These are phyloP conservation scores for Cubamyces sp. DNA, from an alignment of 768 basidiomycete species.

Conservation along the genomic window DNA sequence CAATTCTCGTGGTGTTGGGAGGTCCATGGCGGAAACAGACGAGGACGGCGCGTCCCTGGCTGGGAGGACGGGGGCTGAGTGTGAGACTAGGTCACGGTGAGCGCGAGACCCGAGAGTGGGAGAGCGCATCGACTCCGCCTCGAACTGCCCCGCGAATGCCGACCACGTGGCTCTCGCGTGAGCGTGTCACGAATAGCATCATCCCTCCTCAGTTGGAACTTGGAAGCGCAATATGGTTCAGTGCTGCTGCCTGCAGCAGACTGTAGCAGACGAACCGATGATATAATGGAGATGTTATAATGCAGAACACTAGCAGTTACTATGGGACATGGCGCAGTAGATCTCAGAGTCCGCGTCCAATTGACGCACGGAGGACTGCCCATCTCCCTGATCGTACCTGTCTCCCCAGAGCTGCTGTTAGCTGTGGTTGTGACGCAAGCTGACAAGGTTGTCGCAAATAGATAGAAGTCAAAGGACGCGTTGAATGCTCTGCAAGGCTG, in stretches of 20 bases:
- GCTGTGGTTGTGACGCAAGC: too few relatives aligned
- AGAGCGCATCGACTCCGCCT: conserved; percentile 25
- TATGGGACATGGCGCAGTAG: too few relatives aligned
- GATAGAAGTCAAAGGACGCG: too few relatives aligned
- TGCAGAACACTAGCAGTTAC: too few relatives aligned
- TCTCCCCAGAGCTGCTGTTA: too few relatives aligned
- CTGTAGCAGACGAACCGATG: too few relatives aligned
- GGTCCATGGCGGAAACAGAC: conserved; percentile 50
- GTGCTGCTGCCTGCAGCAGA: neutral
- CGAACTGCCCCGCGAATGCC: conserved; percentile 21
- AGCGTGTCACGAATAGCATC: conserved; percentile 4
- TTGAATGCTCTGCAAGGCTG: too few relatives aligned
- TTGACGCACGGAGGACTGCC: too few relatives aligned
- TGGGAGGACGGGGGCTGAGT: conserved; percentile 17
- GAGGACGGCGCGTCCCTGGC: conserved; percentile 27
- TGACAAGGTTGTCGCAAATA: too few relatives aligned
- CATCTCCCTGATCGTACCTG: too few relatives aligned
- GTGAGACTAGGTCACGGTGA: neutral
- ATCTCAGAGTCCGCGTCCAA: too few relatives aligned
- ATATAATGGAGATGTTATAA: too few relatives aligned
- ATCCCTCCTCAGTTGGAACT: neutral
- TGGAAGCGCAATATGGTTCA: neutral
- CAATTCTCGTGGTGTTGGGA: conserved; percentile 76
- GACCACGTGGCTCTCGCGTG: conserved; percentile 27
- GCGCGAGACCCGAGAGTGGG: conserved; percentile 9